Percentiles rank a stretch among this genome's conserved stretches.
phyloP scores from a whole-genome alignment of 2,329 filamentous ascomycete genomes.

The Cercospora janseana region DNA sequence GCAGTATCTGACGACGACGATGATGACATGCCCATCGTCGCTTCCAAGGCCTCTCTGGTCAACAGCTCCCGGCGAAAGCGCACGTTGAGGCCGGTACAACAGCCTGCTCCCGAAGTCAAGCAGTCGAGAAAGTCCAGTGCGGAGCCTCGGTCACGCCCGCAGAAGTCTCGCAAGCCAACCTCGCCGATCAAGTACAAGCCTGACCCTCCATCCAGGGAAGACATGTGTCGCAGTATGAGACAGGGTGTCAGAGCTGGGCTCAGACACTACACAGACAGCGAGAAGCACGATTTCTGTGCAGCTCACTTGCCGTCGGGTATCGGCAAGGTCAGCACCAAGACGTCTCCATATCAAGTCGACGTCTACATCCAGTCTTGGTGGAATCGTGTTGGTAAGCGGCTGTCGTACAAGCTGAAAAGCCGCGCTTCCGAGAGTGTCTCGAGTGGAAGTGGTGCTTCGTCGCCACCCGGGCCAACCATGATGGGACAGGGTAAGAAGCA shows the following conservation, averaged over 20 bases:
- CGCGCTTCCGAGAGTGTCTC: not conserved
- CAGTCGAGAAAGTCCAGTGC: not conserved
- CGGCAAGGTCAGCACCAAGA: not conserved
- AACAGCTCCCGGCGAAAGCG: not conserved
- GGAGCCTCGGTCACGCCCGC: not conserved
- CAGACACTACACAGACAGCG: not conserved
- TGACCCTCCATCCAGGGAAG: not conserved
- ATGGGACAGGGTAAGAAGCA: too few species aligned
- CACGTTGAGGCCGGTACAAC: not conserved
- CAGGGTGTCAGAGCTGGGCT: not conserved
- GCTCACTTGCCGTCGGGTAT: not conserved
- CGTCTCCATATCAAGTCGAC: not conserved
- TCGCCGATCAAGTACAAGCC: too few species aligned
- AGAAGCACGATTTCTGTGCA: not conserved
- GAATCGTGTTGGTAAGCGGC: not conserved
- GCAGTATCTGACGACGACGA: not conserved
- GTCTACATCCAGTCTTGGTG: slow-evolving; percentile 2
- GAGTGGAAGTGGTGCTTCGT: not conserved
- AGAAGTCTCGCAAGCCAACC: not conserved
- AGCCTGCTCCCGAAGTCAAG: not conserved
- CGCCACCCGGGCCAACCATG: too few species aligned
- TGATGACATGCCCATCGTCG: not conserved
- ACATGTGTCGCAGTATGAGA: not conserved
- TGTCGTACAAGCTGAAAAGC: not conserved
- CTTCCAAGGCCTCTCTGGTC: not conserved